phyloP scores from a whole-genome alignment of 495 filamentous ascomycete genomes.

The Melanomma pulvis-pyrius region DNA sequence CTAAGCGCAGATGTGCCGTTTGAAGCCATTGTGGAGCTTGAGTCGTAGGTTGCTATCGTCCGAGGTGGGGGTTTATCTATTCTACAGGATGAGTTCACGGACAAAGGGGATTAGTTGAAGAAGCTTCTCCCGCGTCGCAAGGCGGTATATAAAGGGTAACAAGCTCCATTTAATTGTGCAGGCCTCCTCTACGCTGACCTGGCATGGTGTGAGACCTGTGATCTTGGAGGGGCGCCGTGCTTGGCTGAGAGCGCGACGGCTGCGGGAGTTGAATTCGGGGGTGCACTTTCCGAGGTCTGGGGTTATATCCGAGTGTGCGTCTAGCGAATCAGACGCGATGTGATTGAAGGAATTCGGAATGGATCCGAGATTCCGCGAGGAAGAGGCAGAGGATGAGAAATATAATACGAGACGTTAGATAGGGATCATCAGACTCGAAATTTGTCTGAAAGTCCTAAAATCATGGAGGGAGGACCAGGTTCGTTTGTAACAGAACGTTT shows the following conservation, averaged over 20 bases:
- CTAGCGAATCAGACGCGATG: neutral
- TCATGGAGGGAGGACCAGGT: no score
- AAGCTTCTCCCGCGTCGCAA: neutral
- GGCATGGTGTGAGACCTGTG: neutral
- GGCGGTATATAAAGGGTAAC: neutral
- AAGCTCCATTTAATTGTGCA: neutral
- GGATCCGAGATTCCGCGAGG: neutral
- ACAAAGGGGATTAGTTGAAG: neutral
- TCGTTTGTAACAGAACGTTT: no score
- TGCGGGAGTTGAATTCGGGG: slow-evolving; percentile 1
- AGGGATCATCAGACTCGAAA: no score
- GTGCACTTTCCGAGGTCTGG: neutral
- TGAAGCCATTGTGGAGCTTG: slow-evolving; percentile 21
- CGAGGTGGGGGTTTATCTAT: neutral
- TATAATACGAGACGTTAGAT: no score
- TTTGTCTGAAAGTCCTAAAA: no score
- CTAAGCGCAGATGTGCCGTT: neutral
- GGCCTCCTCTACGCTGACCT: neutral
- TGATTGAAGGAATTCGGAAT: neutral
- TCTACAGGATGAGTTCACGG: neutral
- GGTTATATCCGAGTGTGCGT: neutral
- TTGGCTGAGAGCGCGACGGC: neutral
- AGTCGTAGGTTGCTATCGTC: neutral
- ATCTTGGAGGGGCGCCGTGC: neutral
- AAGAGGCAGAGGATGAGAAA: neutral